Evolutionary conservation across 2,329 filamentous ascomycete genomes (phyloP).

Genomic region (Colletotrichum filicis): DNA sequence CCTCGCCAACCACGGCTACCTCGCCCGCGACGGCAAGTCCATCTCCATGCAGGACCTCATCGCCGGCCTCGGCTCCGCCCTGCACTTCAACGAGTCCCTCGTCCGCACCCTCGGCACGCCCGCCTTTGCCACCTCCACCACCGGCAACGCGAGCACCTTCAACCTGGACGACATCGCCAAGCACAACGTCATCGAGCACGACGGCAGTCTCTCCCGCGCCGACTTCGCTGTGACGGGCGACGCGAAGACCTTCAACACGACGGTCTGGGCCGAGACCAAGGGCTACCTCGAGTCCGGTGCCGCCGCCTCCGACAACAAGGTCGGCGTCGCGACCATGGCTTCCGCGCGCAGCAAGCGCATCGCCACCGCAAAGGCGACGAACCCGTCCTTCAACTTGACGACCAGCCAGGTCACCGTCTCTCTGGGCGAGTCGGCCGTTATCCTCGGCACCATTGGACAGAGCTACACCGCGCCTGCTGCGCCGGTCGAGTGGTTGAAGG

Average conservation of each 20-base stretch:
- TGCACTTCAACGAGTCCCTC: conserved; percentile 36
- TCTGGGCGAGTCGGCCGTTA: conserved; percentile 36
- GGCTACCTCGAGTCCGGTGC: conserved; percentile 24
- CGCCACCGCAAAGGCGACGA: conserved; percentile 36
- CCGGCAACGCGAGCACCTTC: conserved; percentile 32
- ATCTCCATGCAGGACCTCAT: conserved; percentile 36
- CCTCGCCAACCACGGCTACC: conserved; percentile 39
- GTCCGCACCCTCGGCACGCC: conserved; percentile 49
- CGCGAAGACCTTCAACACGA: conserved; percentile 42
- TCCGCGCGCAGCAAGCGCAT: conserved; percentile 41
- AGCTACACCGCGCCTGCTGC: conserved; percentile 27
- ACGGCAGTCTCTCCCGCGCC: conserved; percentile 43
- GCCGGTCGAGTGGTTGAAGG: conserved; percentile 26
- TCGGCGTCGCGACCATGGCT: conserved; percentile 42
- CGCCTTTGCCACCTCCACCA: conserved; percentile 35
- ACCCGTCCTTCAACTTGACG: conserved; percentile 21
- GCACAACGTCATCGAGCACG: conserved; percentile 44
- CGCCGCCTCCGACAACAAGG: conserved; percentile 33
- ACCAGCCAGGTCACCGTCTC: conserved; percentile 38
- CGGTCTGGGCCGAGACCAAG: conserved; percentile 39
- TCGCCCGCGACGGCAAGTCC: conserved; percentile 37
- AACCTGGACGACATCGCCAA: conserved; percentile 34
- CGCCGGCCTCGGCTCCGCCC: conserved; percentile 34
- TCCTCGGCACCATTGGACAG: conserved; percentile 36
- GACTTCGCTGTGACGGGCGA: conserved; percentile 43